Evolutionary conservation across 192 early-diverging fungal genomes (phyloP).

Genomic region (Radiomyces spectabilis): DNA sequence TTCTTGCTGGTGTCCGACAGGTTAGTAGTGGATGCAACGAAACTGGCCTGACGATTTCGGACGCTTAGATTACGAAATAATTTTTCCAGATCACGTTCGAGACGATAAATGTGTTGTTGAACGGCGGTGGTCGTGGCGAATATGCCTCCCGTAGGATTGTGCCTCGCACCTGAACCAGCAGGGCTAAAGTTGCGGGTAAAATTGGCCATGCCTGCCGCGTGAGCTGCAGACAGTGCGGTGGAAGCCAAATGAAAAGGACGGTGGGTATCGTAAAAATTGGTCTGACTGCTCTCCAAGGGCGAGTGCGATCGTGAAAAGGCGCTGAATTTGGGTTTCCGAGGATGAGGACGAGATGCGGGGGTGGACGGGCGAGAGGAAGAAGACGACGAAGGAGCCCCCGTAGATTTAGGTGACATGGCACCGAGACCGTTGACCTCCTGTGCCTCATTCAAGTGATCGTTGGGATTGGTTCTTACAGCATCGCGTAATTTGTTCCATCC

Average conservation of each 20-base stretch:
- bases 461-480: not conserved
- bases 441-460: not conserved
- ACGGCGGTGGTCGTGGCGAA: conserved; percentile 23
- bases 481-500: not conserved
- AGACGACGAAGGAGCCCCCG: not conserved
- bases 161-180: not conserved
- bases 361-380: not conserved
- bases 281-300: not conserved
- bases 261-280: not conserved
- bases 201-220: conserved; percentile 9
- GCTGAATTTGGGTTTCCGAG: no score
- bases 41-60: conserved; percentile 5
- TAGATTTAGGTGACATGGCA: not conserved
- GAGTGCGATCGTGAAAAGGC: no score
- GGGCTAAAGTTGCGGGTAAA: conserved; percentile 4
- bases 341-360: no score
- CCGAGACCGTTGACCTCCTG: no score
- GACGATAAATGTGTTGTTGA: conserved; percentile 22
- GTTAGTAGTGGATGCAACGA: not conserved
- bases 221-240: conserved; percentile 6
- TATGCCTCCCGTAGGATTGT: conserved; percentile 11
- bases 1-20: not conserved
- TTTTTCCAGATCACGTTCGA: conserved; percentile 20
- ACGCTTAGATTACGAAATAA: conserved; percentile 2
- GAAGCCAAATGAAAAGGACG: not conserved